Conservation (phyloP, 257 asterid genomes). For the Jacaranda mimosifolia region DNA sequence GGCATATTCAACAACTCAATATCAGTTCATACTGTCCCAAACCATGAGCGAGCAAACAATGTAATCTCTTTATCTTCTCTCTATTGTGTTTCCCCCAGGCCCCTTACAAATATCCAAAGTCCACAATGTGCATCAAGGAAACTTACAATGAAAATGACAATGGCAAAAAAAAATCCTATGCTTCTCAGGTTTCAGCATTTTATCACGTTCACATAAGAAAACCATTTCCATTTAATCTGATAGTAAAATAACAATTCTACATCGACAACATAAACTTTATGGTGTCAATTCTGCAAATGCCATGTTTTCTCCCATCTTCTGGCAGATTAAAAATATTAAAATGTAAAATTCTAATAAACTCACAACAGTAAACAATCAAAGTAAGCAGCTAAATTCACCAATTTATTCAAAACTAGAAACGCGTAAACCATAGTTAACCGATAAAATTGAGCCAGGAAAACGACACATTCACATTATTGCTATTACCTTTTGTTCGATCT, state of each 20-base stretch:
- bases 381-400: constrained; percentile 12
- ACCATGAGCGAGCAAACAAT: constrained; percentile 2
- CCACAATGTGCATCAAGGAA: neutral
- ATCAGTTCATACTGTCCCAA: neutral
- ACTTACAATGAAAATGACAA: neutral
- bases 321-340: constrained; percentile 19
- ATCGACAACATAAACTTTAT: neutral
- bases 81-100: neutral
- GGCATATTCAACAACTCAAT: constrained; percentile 25
- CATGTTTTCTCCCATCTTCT: neutral
- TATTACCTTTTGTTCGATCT: constrained; percentile 91
- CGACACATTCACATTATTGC: neutral
- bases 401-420: neutral
- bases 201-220: neutral
- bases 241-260: neutral
- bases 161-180: neutral
- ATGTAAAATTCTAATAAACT: neutral
- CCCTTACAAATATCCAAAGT: neutral
- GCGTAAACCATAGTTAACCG: constrained; percentile 1
- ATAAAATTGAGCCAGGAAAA: constrained; percentile 20
- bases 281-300: neutral
- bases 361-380: constrained; percentile 22
- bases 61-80: constrained; percentile 2
- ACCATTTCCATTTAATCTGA: constrained; percentile 7
- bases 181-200: constrained; percentile 18